A percentile compares a stretch with the other conserved stretches of the same genome.
Conservation (phyloP, 2,329 filamentous ascomycete species). For the Chaetoscypha palmicola region DNA sequence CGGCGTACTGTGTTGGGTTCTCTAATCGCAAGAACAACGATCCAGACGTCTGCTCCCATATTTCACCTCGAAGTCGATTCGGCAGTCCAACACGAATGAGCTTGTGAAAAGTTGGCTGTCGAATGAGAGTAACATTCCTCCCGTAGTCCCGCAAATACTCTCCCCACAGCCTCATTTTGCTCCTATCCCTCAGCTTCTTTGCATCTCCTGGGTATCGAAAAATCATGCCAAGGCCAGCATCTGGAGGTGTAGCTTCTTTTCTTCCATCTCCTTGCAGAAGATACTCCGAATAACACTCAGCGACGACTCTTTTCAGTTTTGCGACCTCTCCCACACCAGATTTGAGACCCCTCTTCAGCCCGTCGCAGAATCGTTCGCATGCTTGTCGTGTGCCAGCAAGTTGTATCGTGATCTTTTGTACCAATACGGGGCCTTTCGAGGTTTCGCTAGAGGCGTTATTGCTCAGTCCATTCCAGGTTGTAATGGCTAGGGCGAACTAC, state of each 20-base stretch:
- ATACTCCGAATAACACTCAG: slow-evolving; percentile 89
- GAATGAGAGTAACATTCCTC: slow-evolving; percentile 82
- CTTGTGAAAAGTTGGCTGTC: slow-evolving; percentile 96
- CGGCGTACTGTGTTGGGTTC: slow-evolving; percentile 72
- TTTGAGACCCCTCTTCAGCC: slow-evolving; percentile 81
- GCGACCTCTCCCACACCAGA: slow-evolving; percentile 83
- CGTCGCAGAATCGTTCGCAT: slow-evolving; percentile 95
- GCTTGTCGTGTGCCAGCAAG: slow-evolving; percentile 81
- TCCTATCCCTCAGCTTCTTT: slow-evolving; percentile 85
- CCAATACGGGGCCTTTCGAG: slow-evolving; percentile 36
- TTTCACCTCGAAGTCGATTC: slow-evolving; percentile 85
- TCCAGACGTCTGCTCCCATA: slow-evolving; percentile 92
- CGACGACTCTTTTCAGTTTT: slow-evolving; percentile 71
- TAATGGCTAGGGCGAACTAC: slow-evolving; percentile 84
- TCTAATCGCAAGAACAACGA: slow-evolving; percentile 84
- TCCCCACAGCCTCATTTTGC: slow-evolving; percentile 96
- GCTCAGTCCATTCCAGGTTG: slow-evolving; percentile 79
- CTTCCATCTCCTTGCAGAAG: slow-evolving; percentile 56
- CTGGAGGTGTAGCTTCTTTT: slow-evolving; percentile 49
- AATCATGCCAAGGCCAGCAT: slow-evolving; percentile 85
- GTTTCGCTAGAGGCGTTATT: slow-evolving; percentile 46
- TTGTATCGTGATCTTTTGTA: slow-evolving; percentile 87
- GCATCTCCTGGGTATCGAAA: slow-evolving; percentile 94
- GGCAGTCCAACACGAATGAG: slow-evolving; percentile 91
- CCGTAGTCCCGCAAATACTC: slow-evolving; percentile 96